Percentiles rank a stretch among this genome's conserved stretches.
Evolutionary conservation across 495 filamentous ascomycete genomes (phyloP).

Genomic region (Paragyromitra xinjiangensis): DNA sequence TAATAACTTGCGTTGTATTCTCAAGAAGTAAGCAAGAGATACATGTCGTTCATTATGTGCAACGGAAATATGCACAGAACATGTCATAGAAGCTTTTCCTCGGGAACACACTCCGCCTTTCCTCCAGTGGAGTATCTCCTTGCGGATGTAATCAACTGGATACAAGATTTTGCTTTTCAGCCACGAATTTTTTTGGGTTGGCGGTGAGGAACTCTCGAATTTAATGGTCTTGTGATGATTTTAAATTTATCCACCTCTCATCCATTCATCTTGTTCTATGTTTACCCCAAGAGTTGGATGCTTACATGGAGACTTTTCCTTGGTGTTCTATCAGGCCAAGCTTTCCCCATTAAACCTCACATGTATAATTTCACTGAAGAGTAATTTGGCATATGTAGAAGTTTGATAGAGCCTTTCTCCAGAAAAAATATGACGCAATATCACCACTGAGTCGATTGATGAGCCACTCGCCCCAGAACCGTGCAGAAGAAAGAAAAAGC

Average conservation of each 20-base stretch:
- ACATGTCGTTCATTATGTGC: not conserved
- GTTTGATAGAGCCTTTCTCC: not conserved
- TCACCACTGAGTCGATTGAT: conserved; percentile 1
- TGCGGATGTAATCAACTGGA: not conserved
- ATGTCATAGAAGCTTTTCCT: conserved; percentile 33
- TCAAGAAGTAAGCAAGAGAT: not conserved
- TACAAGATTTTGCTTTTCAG: not conserved
- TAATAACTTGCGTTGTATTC: not conserved
- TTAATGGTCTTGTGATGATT: conserved; percentile 4
- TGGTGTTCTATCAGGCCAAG: not conserved
- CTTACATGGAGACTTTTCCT: not conserved
- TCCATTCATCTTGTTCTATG: not conserved
- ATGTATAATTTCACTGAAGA: conserved; percentile 1
- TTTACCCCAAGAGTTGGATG: not conserved
- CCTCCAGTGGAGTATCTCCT: conserved; percentile 4
- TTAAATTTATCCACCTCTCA: not conserved
- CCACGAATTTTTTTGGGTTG: not conserved
- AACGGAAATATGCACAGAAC: conserved; percentile 49
- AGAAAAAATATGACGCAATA: not conserved
- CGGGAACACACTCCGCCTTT: conserved; percentile 10
- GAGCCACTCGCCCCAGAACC: conserved; percentile 15
- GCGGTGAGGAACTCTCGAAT: not conserved
- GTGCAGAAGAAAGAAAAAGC: conserved; percentile 15
- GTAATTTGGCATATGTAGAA: not conserved
- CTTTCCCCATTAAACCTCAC: not conserved